These are phyloP conservation scores for Pleurotus eryngii DNA, from an alignment of 768 basidiomycete species.

Conservation along the genomic window DNA sequence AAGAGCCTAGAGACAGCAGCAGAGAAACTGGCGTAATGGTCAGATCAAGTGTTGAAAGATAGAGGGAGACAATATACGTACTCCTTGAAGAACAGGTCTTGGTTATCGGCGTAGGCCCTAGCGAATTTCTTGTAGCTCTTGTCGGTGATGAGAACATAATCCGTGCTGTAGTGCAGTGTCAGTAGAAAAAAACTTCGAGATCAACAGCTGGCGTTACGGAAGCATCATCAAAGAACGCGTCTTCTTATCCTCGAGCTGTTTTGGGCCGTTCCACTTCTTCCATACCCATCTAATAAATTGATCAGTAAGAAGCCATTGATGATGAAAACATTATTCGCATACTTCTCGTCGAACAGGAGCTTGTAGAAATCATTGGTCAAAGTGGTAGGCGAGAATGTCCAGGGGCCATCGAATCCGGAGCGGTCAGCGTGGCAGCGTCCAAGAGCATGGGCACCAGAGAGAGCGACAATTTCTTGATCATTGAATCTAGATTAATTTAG, in stretches of 20 bases:
- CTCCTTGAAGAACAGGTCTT: conserved; percentile 93
- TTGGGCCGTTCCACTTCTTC: conserved; percentile 93
- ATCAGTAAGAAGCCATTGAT: conserved; percentile 1
- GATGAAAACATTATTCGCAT: conserved; percentile 10
- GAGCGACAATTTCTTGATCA: conserved; percentile 96
- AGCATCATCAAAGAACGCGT: conserved; percentile 93
- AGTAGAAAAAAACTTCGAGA: background rate
- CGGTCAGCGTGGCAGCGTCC: conserved; percentile 91
- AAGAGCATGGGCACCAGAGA: conserved; percentile 91
- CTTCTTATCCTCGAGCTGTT: conserved; percentile 91
- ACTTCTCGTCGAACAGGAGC: conserved; percentile 85
- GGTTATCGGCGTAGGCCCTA: conserved; percentile 81
- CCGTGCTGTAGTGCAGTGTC: conserved; percentile 50
- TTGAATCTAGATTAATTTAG: conserved; percentile 53
- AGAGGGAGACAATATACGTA: conserved; percentile 35
- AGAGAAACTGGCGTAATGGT: conserved; percentile 64
- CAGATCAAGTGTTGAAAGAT: conserved; percentile 3
- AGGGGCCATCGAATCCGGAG: conserved; percentile 87
- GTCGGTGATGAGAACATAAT: conserved; percentile 86
- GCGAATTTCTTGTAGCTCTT: conserved; percentile 90
- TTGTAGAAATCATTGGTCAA: conserved; percentile 85
- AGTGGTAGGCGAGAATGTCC: conserved; percentile 92
- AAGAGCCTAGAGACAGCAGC: conserved; percentile 73
- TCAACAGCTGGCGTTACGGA: conserved; percentile 53
- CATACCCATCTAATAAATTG: conserved; percentile 66